Conservation (phyloP, 768 basidiomycete genomes). For the Suillus tomentosus region DNA sequence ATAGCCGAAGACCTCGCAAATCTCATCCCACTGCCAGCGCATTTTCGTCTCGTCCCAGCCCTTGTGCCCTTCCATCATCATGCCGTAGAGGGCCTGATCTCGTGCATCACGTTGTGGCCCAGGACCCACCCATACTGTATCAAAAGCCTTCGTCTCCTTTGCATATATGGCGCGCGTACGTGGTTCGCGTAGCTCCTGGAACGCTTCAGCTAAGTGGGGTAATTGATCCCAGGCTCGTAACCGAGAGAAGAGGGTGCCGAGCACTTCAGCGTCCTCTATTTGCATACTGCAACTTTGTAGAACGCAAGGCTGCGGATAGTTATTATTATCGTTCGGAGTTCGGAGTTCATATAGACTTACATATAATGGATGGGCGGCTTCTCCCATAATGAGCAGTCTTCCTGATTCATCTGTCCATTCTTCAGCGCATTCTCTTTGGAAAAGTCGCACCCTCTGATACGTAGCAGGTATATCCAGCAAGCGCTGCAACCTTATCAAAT, state of each 20-base stretch:
- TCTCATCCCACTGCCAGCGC: constrained; percentile 55
- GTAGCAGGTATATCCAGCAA: constrained; percentile 37
- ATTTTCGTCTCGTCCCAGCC: constrained; percentile 53
- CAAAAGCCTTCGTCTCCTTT: constrained; percentile 47
- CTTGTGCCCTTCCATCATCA: constrained; percentile 30
- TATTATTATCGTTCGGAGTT: background rate
- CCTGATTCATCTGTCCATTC: constrained; percentile 54
- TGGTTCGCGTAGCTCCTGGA: constrained; percentile 60
- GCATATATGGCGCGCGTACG: constrained; percentile 45
- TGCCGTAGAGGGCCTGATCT: constrained; percentile 37
- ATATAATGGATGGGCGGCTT: constrained; percentile 62
- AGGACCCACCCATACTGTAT: constrained; percentile 42
- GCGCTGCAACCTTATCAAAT: constrained; percentile 38
- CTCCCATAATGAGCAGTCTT: constrained; percentile 55
- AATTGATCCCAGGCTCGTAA: constrained; percentile 52
- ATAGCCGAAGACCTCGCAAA: constrained; percentile 54
- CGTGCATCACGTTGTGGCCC: constrained; percentile 51
- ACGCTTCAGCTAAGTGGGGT: constrained; percentile 51
- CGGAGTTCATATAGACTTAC: constrained; percentile 30
- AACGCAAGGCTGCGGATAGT: constrained; percentile 46
- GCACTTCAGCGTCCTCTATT: constrained; percentile 37
- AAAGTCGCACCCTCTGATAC: constrained; percentile 43
- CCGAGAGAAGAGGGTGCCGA: constrained; percentile 40
- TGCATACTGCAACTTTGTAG: constrained; percentile 40
- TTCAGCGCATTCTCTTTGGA: constrained; percentile 42